These are phyloP conservation scores for Coccomyxa sp. DNA, from an alignment of 139 green algal genomes.

Conservation along the genomic window DNA sequence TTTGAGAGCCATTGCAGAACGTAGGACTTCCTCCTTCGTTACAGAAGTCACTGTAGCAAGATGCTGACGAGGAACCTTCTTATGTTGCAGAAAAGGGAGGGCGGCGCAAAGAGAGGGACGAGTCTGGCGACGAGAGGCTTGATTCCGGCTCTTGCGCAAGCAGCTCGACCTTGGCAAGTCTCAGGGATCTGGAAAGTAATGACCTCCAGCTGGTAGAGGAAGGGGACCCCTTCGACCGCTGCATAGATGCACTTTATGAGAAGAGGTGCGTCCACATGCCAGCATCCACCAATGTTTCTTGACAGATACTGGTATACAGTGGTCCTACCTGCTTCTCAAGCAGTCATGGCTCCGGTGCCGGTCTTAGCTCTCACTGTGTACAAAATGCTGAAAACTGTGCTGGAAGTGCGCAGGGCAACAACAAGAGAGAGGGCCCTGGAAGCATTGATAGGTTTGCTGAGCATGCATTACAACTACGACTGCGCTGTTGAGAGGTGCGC, in stretches of 20 bases:
- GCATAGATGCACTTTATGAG: constrained; percentile 47
- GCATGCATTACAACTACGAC: not conserved
- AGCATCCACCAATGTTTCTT: not conserved
- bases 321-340: not conserved
- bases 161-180: not conserved
- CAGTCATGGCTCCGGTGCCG: not conserved
- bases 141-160: not conserved
- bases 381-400: not conserved
- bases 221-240: constrained; percentile 13
- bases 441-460: not conserved
- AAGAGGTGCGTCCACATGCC: constrained; percentile 27
- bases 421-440: constrained; percentile 33
- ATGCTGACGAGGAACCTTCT: too few species aligned
- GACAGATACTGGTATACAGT: not conserved
- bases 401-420: constrained; percentile 20
- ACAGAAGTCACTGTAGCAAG: too few species aligned
- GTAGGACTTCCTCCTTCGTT: too few species aligned
- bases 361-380: not conserved
- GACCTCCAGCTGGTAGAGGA: not conserved
- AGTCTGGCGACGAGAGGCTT: not conserved
- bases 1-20: too few species aligned
- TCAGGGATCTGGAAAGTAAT: not conserved
- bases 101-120: not conserved
- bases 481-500: not conserved
- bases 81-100: not conserved